These are phyloP conservation scores for Podila epigama DNA, from an alignment of 192 early-diverging fungal species.

Conservation along the genomic window DNA sequence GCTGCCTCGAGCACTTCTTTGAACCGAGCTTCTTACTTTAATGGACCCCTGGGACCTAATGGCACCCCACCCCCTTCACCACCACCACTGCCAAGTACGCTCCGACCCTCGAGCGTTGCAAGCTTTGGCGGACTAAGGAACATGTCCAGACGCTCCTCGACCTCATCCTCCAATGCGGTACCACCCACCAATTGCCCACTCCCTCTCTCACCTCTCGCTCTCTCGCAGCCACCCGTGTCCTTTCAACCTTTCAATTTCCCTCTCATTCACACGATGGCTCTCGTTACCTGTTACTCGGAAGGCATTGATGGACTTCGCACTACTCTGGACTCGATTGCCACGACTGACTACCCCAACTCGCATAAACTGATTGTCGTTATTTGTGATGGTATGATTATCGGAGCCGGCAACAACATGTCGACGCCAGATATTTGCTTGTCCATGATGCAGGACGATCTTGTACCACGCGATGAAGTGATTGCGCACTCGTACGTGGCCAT, in stretches of 20 bases:
- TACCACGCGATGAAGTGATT: slow-evolving; percentile 60
- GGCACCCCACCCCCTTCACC: slow-evolving; percentile 43
- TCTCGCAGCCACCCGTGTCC: slow-evolving; percentile 51
- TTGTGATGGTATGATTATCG: slow-evolving; percentile 91
- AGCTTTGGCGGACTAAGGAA: slow-evolving; percentile 42
- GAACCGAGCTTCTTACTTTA: slow-evolving; percentile 33
- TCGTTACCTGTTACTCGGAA: slow-evolving; percentile 95
- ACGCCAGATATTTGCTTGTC: slow-evolving; percentile 83
- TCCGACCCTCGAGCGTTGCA: slow-evolving; percentile 35
- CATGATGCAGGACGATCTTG: slow-evolving; percentile 71
- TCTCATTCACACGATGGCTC: slow-evolving; percentile 67
- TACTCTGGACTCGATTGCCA: slow-evolving; percentile 87
- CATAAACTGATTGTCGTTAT: slow-evolving; percentile 89
- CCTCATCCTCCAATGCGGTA: slow-evolving; percentile 44
- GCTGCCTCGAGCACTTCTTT: slow-evolving; percentile 26
- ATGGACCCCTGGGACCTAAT: slow-evolving; percentile 9
- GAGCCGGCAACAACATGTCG: slow-evolving; percentile 71
- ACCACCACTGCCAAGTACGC: slow-evolving; percentile 14
- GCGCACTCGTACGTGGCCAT: slow-evolving; percentile 72
- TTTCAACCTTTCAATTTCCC: slow-evolving; percentile 65
- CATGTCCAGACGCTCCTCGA: slow-evolving; percentile 53
- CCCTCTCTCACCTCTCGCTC: slow-evolving; percentile 19
- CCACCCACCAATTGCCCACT: slow-evolving; percentile 28
- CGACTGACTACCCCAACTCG: slow-evolving; percentile 82
- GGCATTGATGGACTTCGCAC: slow-evolving; percentile 78